phyloP scores from a whole-genome alignment of 306 rosid genomes.

The Fagus crenata region DNA sequence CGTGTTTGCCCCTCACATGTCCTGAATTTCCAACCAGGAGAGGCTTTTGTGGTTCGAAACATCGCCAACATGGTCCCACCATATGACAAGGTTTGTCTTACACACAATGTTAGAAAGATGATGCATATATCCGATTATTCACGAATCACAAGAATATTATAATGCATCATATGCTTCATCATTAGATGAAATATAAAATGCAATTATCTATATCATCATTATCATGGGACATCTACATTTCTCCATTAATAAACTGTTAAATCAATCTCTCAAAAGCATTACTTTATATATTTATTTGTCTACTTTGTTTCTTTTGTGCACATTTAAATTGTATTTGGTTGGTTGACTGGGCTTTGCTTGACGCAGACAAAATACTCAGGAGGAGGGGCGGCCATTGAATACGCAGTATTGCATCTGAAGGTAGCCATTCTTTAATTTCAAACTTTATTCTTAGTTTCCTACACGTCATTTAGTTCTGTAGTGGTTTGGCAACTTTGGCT shows the following conservation, averaged over 20 bases:
- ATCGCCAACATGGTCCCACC: constrained; percentile 99
- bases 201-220: too few species aligned
- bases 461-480: constrained; percentile 1
- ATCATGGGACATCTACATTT: too few species aligned
- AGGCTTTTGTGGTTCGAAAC: constrained; percentile 89
- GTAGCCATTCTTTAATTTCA: constrained; percentile 28
- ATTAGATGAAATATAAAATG: neutral
- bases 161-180: neutral
- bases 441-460: constrained; percentile 7
- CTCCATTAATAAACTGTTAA: too few species aligned
- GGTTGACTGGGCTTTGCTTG: constrained; percentile 23
- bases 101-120: too few species aligned
- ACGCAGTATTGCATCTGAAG: constrained; percentile 83
- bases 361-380: constrained; percentile 78
- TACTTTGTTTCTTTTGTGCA: neutral
- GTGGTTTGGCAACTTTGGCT: neutral
- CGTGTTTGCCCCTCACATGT: constrained; percentile 95
- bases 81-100: constrained; percentile 58
- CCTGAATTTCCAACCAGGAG: constrained; percentile 90
- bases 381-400: constrained; percentile 96
- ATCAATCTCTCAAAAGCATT: neutral
- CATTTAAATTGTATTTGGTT: constrained; percentile 9
- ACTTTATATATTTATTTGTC: neutral
- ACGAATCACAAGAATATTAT: too few species aligned
- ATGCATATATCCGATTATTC: too few species aligned